Conservation (phyloP, 225 moss, liverwort and hornwort species). For the Polytrichum commune region DNA sequence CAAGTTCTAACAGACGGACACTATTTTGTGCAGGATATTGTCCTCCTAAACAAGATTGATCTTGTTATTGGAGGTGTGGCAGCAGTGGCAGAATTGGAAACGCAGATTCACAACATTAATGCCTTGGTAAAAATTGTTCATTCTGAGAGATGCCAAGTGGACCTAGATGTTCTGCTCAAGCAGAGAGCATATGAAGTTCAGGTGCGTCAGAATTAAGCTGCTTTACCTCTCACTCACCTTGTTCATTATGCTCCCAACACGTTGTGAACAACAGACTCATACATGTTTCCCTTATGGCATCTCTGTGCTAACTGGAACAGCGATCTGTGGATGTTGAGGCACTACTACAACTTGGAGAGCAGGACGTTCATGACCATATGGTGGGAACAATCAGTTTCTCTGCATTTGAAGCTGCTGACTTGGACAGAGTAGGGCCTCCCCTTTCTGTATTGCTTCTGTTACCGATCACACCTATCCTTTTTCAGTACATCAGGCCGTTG, state of each 20-base stretch:
- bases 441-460: not conserved
- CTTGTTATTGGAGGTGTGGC: conserved; percentile 39
- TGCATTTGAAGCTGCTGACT: conserved; percentile 37
- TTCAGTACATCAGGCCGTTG: too few relatives aligned
- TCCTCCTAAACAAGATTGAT: conserved; percentile 80
- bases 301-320: conserved; percentile 26
- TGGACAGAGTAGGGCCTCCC: conserved; percentile 40
- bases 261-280: too few relatives aligned
- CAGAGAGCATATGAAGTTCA: not conserved
- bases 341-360: conserved; percentile 50
- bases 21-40: conserved; percentile 56
- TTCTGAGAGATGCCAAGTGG: conserved; percentile 64
- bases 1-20: too few relatives aligned
- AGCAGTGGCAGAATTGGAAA: conserved; percentile 53
- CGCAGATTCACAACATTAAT: conserved; percentile 60
- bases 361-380: conserved; percentile 65
- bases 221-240: too few relatives aligned
- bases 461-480: too few relatives aligned
- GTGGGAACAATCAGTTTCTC: conserved; percentile 75
- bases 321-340: conserved; percentile 44
- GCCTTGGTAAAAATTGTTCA: conserved; percentile 69
- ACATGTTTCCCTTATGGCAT: not conserved
- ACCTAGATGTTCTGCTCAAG: conserved; percentile 7
- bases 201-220: not conserved
- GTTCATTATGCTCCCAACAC: too few relatives aligned